Evolutionary conservation across 2,329 filamentous ascomycete species (phyloP).

Genomic region (Scolecobasidium constrictum): DNA sequence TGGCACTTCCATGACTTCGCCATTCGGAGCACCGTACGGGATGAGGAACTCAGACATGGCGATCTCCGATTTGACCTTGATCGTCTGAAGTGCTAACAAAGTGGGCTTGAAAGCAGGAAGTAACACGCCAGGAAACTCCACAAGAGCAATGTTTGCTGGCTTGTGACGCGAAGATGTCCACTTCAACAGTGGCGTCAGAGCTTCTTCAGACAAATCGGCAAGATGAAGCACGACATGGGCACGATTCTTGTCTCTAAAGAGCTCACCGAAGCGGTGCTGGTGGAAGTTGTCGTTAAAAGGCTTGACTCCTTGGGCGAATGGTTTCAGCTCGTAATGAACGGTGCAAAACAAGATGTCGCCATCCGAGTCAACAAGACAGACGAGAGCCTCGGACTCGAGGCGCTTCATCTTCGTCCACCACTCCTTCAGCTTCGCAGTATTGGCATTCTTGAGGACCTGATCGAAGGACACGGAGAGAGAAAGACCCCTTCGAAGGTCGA

Average conservation of each 20-base stretch:
- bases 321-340: neutral
- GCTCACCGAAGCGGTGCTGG: too few relatives aligned
- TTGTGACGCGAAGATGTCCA: too few relatives aligned
- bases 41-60: conserved; percentile 21
- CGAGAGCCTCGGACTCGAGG: conserved; percentile 5
- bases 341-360: conserved; percentile 1
- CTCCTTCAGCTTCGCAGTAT: neutral
- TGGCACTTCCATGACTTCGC: conserved; percentile 19
- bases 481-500: neutral
- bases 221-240: too few relatives aligned
- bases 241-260: too few relatives aligned
- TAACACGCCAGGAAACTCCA: conserved; percentile 53
- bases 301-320: too few relatives aligned
- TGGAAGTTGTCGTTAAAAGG: too few relatives aligned
- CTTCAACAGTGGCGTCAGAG: too few relatives aligned
- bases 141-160: conserved; percentile 21
- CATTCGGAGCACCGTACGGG: conserved; percentile 12
- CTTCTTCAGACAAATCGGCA: too few relatives aligned
- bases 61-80: conserved; percentile 24
- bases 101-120: conserved; percentile 48
- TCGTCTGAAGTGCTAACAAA: conserved; percentile 43
- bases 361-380: neutral
- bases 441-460: neutral
- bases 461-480: conserved; percentile 4
- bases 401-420: conserved; percentile 3